Evolutionary conservation across 1,284 basidiomycete genomes (phyloP).

Genomic region (Heterobasidion occidentale): DNA sequence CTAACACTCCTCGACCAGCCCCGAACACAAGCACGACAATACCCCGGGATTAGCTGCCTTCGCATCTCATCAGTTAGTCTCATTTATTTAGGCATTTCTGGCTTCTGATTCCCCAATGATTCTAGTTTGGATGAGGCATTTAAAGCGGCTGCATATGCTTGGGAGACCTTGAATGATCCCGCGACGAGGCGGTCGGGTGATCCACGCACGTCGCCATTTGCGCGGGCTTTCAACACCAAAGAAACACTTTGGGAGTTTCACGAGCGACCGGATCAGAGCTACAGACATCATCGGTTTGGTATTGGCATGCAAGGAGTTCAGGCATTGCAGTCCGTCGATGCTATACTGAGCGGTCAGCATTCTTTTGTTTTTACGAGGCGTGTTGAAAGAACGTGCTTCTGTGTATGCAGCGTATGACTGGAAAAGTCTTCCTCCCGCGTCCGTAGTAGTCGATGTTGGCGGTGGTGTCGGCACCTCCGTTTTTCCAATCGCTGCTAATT

Average conservation of each 20-base stretch:
- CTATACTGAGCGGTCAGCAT: not conserved
- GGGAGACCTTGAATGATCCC: slow-evolving; percentile 16
- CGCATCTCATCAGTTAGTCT: not conserved
- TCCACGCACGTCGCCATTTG: slow-evolving; percentile 9
- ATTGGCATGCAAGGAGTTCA: not conserved
- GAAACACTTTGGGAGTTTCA: not conserved
- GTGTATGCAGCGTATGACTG: slow-evolving; percentile 25
- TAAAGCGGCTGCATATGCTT: slow-evolving; percentile 16
- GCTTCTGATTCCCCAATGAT: not conserved
- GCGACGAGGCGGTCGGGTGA: slow-evolving; percentile 9
- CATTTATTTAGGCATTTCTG: not conserved
- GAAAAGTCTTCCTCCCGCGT: slow-evolving; percentile 19
- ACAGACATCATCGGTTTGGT: not conserved
- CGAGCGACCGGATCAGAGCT: not conserved
- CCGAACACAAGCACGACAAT: not conserved
- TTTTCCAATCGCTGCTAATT: slow-evolving; percentile 18
- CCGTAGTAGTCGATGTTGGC: slow-evolving; percentile 34
- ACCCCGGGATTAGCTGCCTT: not conserved
- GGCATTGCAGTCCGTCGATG: not conserved
- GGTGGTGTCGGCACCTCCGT: slow-evolving; percentile 30
- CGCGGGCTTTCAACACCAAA: slow-evolving; percentile 9
- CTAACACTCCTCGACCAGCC: not conserved
- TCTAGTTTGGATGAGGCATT: slow-evolving; percentile 20
- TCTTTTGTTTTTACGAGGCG: not conserved
- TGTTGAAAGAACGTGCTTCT: not conserved